These are phyloP conservation scores for Plasmodium gonderi DNA, from an alignment of 169 alveolate species.

Conservation along the genomic window DNA sequence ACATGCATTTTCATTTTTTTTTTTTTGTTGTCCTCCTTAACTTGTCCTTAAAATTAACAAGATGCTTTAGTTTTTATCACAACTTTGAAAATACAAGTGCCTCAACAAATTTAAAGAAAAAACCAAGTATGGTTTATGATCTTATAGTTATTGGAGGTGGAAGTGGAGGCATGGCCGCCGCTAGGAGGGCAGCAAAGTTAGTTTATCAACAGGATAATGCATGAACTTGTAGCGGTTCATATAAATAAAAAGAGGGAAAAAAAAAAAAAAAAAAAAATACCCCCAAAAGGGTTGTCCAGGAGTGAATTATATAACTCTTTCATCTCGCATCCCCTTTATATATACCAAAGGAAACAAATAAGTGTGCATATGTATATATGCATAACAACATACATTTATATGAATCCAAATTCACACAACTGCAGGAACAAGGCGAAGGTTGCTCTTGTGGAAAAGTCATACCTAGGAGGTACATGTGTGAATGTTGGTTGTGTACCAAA, in stretches of 20 bases:
- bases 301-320: too few species aligned
- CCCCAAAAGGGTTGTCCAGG: too few species aligned
- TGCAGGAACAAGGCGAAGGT: constrained; percentile 85
- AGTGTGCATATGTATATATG: background rate
- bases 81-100: constrained; percentile 8
- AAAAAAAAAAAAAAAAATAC: too few species aligned
- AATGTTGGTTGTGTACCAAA: constrained; percentile 97
- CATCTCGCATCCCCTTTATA: background rate
- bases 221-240: too few species aligned
- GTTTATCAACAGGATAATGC: background rate
- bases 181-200: constrained; percentile 81
- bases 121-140: constrained; percentile 77
- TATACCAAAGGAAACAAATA: background rate
- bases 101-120: constrained; percentile 35
- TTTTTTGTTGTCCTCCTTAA: constrained; percentile 15
- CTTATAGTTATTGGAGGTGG: constrained; percentile 91
- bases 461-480: constrained; percentile 95
- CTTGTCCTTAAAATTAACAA: constrained; percentile 28
- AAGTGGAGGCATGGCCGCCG: constrained; percentile 89
- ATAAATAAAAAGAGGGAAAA: too few species aligned
- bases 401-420: background rate
- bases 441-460: constrained; percentile 88
- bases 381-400: background rate
- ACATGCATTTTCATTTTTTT: constrained; percentile 13
- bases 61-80: constrained; percentile 35